Percentiles rank a stretch among this genome's conserved stretches.
Conservation (phyloP, 148 eudicot species). For the Silene uniflora region DNA sequence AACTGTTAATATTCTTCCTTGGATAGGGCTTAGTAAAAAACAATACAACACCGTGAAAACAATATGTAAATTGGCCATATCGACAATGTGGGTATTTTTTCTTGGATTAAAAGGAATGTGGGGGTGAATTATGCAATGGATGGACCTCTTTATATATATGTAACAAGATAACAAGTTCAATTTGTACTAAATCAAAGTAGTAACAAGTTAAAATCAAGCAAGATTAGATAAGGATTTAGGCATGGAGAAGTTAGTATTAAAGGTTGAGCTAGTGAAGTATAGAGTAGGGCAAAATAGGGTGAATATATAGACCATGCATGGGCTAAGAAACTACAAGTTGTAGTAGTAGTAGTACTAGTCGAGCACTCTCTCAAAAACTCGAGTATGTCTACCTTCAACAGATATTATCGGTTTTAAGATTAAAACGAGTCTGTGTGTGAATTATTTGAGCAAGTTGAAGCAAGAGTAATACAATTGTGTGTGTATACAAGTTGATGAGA, state of each 20-base stretch:
- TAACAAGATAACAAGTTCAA: not conserved
- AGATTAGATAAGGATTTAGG: constrained; percentile 12
- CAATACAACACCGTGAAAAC: constrained; percentile 13
- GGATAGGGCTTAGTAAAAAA: constrained; percentile 27
- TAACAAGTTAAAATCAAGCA: constrained; percentile 1
- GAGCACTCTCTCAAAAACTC: constrained; percentile 19
- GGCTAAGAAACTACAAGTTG: constrained; percentile 14
- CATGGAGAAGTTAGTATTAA: constrained; percentile 8
- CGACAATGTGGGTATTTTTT: not conserved
- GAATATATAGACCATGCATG: constrained; percentile 15
- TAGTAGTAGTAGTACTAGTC: constrained; percentile 3
- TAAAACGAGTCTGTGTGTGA: not conserved
- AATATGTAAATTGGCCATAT: constrained; percentile 11
- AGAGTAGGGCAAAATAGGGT: constrained; percentile 26
- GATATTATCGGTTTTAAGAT: no score
- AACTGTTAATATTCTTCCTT: constrained; percentile 27
- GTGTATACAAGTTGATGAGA: constrained; percentile 7
- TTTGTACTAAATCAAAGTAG: not conserved
- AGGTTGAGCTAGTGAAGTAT: constrained; percentile 15
- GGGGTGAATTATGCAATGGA: not conserved
- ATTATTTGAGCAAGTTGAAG: constrained; percentile 29
- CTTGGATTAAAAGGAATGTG: not conserved
- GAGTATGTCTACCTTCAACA: no score
- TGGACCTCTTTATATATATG: constrained; percentile 14
- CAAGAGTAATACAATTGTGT: constrained; percentile 7